Evolutionary conservation across 345 rosid species (phyloP).

Genomic region (Arabis hirsuta): DNA sequence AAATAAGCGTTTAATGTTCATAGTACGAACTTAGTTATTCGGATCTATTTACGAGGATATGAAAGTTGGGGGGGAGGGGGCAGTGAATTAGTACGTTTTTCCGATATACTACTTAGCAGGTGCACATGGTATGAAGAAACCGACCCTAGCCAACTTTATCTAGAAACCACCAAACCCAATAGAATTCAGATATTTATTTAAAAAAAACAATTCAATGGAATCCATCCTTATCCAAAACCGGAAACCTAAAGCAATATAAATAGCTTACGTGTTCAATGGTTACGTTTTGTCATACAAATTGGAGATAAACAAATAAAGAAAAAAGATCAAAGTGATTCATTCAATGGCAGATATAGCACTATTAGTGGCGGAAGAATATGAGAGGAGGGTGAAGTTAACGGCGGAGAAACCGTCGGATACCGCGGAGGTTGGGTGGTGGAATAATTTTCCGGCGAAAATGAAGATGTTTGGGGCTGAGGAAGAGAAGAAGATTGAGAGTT

Average conservation of each 20-base stretch:
- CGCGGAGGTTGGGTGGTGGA: slow-evolving; percentile 22
- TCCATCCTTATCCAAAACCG: slow-evolving; percentile 39
- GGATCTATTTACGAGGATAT: too few species aligned
- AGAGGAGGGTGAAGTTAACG: slow-evolving; percentile 27
- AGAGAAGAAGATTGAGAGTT: slow-evolving; percentile 25
- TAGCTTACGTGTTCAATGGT: slow-evolving; percentile 2
- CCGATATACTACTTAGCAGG: background rate
- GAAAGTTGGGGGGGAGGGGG: too few species aligned
- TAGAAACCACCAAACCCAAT: slow-evolving; percentile 35
- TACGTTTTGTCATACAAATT: background rate
- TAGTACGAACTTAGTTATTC: too few species aligned
- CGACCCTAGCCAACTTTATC: slow-evolving; percentile 30
- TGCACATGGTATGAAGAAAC: slow-evolving; percentile 29
- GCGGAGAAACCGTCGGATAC: slow-evolving; percentile 8
- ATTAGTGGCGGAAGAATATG: slow-evolving; percentile 39
- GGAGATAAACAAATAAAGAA: background rate
- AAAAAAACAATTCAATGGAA: background rate
- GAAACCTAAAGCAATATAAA: slow-evolving; percentile 12
- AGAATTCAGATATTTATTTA: background rate
- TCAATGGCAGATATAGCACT: slow-evolving; percentile 40
- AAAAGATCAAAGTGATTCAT: background rate
- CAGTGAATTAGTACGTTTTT: too few species aligned
- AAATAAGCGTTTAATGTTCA: too few species aligned
- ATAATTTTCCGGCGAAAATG: slow-evolving; percentile 19
- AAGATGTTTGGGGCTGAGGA: slow-evolving; percentile 6